phyloP scores from a whole-genome alignment of 2,329 filamentous ascomycete genomes.

The Colletotrichum simmondsii region DNA sequence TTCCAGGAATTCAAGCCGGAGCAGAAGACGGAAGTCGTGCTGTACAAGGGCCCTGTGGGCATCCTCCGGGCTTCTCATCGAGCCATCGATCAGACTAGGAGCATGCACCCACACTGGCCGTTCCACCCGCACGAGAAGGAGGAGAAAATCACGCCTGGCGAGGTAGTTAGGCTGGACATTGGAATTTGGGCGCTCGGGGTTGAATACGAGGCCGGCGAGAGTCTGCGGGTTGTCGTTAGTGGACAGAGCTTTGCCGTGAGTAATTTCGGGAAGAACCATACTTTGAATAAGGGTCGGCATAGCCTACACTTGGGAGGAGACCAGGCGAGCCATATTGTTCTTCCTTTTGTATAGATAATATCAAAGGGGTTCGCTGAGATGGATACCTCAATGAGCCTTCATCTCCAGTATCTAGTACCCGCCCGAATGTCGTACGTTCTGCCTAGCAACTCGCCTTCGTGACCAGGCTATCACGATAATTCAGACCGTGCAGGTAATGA shows the following conservation, averaged over 20 bases:
- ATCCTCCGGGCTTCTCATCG: conserved; percentile 40
- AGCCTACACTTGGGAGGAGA: conserved; percentile 37
- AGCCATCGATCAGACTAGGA: conserved; percentile 36
- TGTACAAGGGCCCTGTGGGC: conserved; percentile 40
- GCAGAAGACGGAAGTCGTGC: conserved; percentile 38
- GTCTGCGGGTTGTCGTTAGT: conserved; percentile 38
- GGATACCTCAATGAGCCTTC: background rate
- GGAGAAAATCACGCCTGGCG: conserved; percentile 35
- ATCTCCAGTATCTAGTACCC: too few relatives aligned
- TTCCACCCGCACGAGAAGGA: conserved; percentile 29
- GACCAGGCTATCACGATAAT: background rate
- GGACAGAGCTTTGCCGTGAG: conserved; percentile 36
- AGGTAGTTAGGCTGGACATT: conserved; percentile 41
- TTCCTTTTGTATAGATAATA: conserved; percentile 18
- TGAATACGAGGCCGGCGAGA: conserved; percentile 41
- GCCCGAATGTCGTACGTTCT: too few relatives aligned
- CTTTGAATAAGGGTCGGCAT: conserved; percentile 37
- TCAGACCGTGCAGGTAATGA: too few relatives aligned
- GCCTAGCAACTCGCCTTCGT: too few relatives aligned
- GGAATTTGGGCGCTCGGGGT: conserved; percentile 43
- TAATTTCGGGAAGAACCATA: conserved; percentile 11
- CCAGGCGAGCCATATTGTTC: conserved; percentile 37
- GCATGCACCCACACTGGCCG: conserved; percentile 43
- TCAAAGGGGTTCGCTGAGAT: background rate
- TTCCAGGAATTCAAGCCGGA: conserved; percentile 38